Base-by-base conservation (phyloP, 129 eudicot genomes). In the Mikania micrantha region DNA sequence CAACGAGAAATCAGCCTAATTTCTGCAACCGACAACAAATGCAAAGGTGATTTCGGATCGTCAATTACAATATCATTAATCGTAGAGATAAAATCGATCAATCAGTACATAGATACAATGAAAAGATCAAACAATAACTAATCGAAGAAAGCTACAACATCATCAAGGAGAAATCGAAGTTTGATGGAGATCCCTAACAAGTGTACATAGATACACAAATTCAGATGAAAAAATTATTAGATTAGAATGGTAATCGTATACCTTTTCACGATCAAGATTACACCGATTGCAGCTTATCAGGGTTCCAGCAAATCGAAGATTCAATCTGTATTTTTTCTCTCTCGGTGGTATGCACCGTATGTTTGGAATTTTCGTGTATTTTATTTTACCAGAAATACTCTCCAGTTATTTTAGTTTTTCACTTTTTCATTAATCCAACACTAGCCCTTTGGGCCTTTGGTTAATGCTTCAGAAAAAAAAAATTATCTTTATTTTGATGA, bases 1-100 rank as follows among this genome's bases (percentile, higher is more conserved):
- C 76, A 66, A 71, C 66, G 40, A 48, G 75, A 78, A 47, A 39
- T 36, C 17, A 49, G 29, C 64, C 41, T 66, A 69, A 42, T 58
- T 64, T 76, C 85, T 75, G 85, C 88, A 83, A 5, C 63, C 73
- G 74, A 77, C 58, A 42, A 38, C 24, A 15, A 27, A 59, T 70
- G 3, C 56, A 56, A 70, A 60, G 62, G 64, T 17, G 65, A 50
- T 38, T 38, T 9, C 31, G 28, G 64, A 64, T 73, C 78, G 32
- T 64, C 10, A 27, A 73, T 64, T 64, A 73, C 66, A 73, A 1
- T 73, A 50, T 58, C 68, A 4, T 59, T 44, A 12, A 71, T 59
- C 27, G 60, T 13, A 40, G 12, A 28, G 59, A 66, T 45, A 32
- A 66, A 42, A 29, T 65, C 45, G 68, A 73, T 50, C 16, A 20